phyloP scores from a whole-genome alignment of 192 early-diverging fungal species.

The Oehlia diaphana region DNA sequence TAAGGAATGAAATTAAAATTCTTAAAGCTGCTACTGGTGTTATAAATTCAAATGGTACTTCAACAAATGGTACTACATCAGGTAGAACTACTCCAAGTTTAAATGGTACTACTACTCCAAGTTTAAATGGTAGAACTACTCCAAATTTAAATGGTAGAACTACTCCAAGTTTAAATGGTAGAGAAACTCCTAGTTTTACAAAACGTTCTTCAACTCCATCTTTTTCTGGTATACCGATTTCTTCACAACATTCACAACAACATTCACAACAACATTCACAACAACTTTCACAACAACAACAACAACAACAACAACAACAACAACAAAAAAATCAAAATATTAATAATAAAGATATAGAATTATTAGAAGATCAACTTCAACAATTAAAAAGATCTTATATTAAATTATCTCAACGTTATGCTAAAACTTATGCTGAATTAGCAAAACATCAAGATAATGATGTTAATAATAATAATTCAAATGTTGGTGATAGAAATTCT shows the following conservation, averaged over 20 bases:
- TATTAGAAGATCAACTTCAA: conserved; percentile 50
- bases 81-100: neutral
- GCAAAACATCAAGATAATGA: conserved; percentile 19
- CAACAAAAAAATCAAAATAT: conserved; percentile 29
- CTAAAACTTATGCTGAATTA: neutral
- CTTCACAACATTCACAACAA: conserved; percentile 1
- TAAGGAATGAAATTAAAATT: conserved; percentile 56
- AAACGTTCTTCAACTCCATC: neutral
- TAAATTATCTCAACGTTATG: conserved; percentile 17
- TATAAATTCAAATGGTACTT: neutral
- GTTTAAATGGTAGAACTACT: neutral
- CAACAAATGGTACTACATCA: conserved; percentile 4
- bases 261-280: neutral
- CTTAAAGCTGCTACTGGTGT: conserved; percentile 33
- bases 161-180: conserved; percentile 31
- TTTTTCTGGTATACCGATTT: neutral
- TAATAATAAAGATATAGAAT: conserved; percentile 29
- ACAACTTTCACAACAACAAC: no score
- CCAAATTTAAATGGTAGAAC: conserved; percentile 1
- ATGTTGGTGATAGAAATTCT: neutral
- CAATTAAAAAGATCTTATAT: conserved; percentile 32
- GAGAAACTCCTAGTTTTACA: neutral
- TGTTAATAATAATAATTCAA: neutral
- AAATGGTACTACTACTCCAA: neutral
- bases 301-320: neutral